A percentile compares a stretch with the other conserved stretches of the same genome.
phyloP scores from a whole-genome alignment of 1,139 yeast species.

The Scheffersomyces parashehatae region DNA sequence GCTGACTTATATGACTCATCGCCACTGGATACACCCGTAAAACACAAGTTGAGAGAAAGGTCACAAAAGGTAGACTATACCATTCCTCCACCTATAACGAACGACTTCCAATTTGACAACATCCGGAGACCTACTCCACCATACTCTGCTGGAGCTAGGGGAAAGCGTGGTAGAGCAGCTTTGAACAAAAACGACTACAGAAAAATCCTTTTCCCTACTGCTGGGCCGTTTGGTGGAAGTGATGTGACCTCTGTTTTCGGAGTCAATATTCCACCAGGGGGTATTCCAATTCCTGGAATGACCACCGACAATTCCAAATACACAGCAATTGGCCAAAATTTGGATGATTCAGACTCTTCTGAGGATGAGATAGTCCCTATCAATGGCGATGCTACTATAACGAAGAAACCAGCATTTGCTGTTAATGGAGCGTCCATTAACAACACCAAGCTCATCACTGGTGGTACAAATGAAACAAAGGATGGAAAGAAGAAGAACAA shows the following conservation, averaged over 20 bases:
- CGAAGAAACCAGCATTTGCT: slow-evolving; percentile 23
- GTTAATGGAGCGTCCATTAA: slow-evolving; percentile 15
- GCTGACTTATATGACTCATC: slow-evolving; percentile 55
- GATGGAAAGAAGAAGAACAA: slow-evolving; percentile 57
- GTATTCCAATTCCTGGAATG: slow-evolving; percentile 42
- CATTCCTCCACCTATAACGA: slow-evolving; percentile 80
- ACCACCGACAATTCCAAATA: slow-evolving; percentile 28
- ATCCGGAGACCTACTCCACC: slow-evolving; percentile 15
- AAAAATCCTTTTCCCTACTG: slow-evolving; percentile 81
- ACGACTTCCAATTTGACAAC: slow-evolving; percentile 38
- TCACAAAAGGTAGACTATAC: slow-evolving; percentile 73
- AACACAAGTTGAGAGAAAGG: slow-evolving; percentile 73
- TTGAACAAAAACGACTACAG: slow-evolving; percentile 45
- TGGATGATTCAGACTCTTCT: slow-evolving; percentile 68
- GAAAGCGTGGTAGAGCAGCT: slow-evolving; percentile 28
- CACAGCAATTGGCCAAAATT: slow-evolving; percentile 53
- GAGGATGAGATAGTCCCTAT: slow-evolving; percentile 57
- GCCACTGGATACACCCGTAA: slow-evolving; percentile 50
- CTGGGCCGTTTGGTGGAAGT: slow-evolving; percentile 97
- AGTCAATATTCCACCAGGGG: slow-evolving; percentile 57
- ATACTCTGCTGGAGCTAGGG: slow-evolving; percentile 19
- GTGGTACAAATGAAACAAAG: slow-evolving; percentile 23
- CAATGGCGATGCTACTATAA: slow-evolving; percentile 38
- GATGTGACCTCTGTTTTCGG: slow-evolving; percentile 80
- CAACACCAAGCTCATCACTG: slow-evolving; percentile 36